phyloP scores from a whole-genome alignment of 208 protist species.

The Acanthamoeba sp. region DNA sequence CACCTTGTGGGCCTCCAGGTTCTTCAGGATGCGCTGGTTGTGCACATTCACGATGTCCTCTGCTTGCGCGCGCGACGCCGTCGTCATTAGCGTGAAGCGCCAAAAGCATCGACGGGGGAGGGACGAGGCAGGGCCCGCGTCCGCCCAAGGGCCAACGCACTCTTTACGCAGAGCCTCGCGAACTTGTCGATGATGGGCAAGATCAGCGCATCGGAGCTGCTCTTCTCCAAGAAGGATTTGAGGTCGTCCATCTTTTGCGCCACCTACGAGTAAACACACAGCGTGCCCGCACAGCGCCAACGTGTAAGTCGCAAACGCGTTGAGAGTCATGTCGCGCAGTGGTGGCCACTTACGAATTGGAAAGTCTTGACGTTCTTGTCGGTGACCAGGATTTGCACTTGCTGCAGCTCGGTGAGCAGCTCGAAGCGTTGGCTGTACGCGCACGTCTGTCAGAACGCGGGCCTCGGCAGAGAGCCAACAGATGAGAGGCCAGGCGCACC shows the following conservation, averaged over 20 bases:
- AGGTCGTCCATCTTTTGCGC: conserved; percentile 18
- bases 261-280: not conserved
- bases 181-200: conserved; percentile 26
- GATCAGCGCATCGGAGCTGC: not conserved
- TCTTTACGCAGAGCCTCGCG: conserved; percentile 24
- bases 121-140: not conserved
- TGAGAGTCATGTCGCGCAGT: not conserved
- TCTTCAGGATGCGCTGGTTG: conserved; percentile 70
- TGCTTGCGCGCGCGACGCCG: not conserved
- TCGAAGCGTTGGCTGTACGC: conserved; percentile 44
- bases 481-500: not conserved
- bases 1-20: conserved; percentile 53
- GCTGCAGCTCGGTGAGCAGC: conserved; percentile 37
- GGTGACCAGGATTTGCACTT: conserved; percentile 59
- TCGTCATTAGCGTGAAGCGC: no score
- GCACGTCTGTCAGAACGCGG: not conserved
- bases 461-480: not conserved
- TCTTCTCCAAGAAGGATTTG: not conserved
- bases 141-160: not conserved
- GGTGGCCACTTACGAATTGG: not conserved
- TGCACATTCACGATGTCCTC: conserved; percentile 15
- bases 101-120: no score
- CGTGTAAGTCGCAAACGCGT: no score
- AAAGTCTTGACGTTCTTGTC: conserved; percentile 63
- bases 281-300: no score